Percentiles rank a stretch among this genome's conserved stretches.
Conservation (phyloP, 192 early-diverging fungal genomes). For the Coemansia sp. region DNA sequence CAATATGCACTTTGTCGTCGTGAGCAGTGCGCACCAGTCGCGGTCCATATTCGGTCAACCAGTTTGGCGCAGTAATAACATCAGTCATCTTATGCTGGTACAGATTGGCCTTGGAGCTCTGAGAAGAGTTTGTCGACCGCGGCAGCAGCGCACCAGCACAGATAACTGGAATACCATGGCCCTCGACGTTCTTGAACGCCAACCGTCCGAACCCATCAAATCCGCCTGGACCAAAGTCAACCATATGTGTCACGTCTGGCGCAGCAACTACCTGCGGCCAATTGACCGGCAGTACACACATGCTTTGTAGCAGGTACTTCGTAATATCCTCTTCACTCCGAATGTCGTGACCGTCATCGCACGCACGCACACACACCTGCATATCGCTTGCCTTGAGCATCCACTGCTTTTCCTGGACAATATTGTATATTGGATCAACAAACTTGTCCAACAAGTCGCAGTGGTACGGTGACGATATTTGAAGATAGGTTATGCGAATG, state of each 20-base stretch:
- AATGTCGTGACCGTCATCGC: conserved; percentile 80
- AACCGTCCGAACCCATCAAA: conserved; percentile 78
- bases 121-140: conserved; percentile 40
- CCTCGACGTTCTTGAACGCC: conserved; percentile 86
- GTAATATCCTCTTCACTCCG: conserved; percentile 61
- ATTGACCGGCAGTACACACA: conserved; percentile 62
- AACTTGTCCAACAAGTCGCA: conserved; percentile 13
- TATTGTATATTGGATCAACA: neutral
- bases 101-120: conserved; percentile 72
- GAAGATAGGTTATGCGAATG: conserved; percentile 75
- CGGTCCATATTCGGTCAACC: conserved; percentile 83
- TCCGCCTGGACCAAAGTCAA: conserved; percentile 94
- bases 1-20: conserved; percentile 70
- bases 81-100: conserved; percentile 68
- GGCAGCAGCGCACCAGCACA: conserved; percentile 24
- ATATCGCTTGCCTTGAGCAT: conserved; percentile 12
- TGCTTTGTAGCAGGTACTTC: conserved; percentile 64
- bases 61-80: conserved; percentile 80
- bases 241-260: conserved; percentile 72
- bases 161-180: conserved; percentile 68
- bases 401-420: conserved; percentile 31
- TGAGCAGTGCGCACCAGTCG: conserved; percentile 66
- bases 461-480: conserved; percentile 83
- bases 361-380: conserved; percentile 69
- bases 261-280: conserved; percentile 63